Base-by-base conservation (phyloP, 2,329 filamentous ascomycete species). In the Aspergillus melleus region DNA sequence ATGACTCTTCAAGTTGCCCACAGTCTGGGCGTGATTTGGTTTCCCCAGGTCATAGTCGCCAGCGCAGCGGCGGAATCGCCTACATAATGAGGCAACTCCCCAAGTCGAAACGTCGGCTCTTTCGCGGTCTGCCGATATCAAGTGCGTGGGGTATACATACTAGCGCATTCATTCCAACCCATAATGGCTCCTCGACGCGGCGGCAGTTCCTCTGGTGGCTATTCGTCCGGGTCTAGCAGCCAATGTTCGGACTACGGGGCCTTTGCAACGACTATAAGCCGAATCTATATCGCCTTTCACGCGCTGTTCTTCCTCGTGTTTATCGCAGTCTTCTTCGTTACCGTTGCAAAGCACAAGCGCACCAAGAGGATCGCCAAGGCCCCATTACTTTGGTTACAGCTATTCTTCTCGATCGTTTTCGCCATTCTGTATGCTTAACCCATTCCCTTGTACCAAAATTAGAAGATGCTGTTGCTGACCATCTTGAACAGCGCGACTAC, bases 261-360 rank as follows among this genome's bases (percentile, higher is more conserved):
- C 14, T 62, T 62, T 29, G 26, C 54, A 2, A 22, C 53, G 5
- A 49, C 49, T 1, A 32, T n/a, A 2, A 36, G 59, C 1, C 52
- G 46, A 6, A 49, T 64, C 2, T 30, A 54, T 22, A 50, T 65
- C n/a, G 58, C 59, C 10, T 65, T 64, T n/a, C 52, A 61, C 29
- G 60, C 57, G 19, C 49, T 65, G 9, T 65, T 62, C 58, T 57
- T 64, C 16, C 46, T 65, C 29, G 39, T 64, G 0, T 65, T 58
- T n/a, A 2, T 60, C 10, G 56, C 26, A 2, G 32, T 64, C 3
- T 54, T 54, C 11, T 54, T 22, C 20, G 4, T 61, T 14, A 22
- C 54, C 0, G 39, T 20, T 1, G 12, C 55, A 16, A 44, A 54
- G 0, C 36, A 55, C 1, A 22, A 56, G 26, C 56, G 56, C 47